These are phyloP conservation scores for Ophioceras dolichostomum DNA, from an alignment of 2,329 filamentous ascomycete genomes.

Conservation along the genomic window DNA sequence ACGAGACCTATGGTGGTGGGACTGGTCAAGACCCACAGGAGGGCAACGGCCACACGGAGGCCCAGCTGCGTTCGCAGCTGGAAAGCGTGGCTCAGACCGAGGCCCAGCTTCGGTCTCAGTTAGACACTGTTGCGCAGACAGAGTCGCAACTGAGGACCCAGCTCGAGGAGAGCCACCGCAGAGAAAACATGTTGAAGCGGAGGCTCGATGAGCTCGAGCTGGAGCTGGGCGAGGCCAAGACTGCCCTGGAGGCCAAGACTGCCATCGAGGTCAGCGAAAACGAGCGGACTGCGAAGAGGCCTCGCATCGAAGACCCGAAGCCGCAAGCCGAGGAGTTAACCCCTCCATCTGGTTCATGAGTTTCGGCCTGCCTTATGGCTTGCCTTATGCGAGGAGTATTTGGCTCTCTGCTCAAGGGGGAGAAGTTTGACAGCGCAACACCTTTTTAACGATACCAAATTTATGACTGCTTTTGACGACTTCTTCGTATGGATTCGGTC, in stretches of 20 bases:
- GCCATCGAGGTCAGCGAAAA: conserved; percentile 12
- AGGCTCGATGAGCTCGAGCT: conserved; percentile 69
- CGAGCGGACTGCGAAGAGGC: conserved; percentile 16
- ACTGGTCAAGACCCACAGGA: conserved; percentile 31
- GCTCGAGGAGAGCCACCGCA: conserved; percentile 59
- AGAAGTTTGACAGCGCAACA: too few relatives aligned
- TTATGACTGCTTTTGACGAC: too few relatives aligned
- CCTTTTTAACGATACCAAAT: too few relatives aligned
- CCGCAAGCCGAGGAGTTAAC: conserved; percentile 1
- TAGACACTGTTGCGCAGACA: conserved; percentile 42
- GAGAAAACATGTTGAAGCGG: conserved; percentile 73
- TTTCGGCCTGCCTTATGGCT: too few relatives aligned
- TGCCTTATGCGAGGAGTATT: too few relatives aligned
- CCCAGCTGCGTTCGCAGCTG: conserved; percentile 52
- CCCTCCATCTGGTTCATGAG: neutral
- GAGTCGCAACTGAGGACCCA: conserved; percentile 45
- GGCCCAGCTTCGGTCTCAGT: conserved; percentile 35
- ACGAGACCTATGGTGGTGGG: conserved; percentile 53
- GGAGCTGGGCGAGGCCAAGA: conserved; percentile 29
- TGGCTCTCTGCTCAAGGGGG: too few relatives aligned
- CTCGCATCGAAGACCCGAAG: conserved; percentile 13
- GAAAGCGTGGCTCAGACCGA: conserved; percentile 56
- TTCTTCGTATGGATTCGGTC: too few relatives aligned
- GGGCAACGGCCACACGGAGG: neutral
- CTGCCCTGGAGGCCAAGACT: too few relatives aligned